Base-by-base conservation (phyloP, 1,284 basidiomycete species). In the Ustilago loliicola region DNA sequence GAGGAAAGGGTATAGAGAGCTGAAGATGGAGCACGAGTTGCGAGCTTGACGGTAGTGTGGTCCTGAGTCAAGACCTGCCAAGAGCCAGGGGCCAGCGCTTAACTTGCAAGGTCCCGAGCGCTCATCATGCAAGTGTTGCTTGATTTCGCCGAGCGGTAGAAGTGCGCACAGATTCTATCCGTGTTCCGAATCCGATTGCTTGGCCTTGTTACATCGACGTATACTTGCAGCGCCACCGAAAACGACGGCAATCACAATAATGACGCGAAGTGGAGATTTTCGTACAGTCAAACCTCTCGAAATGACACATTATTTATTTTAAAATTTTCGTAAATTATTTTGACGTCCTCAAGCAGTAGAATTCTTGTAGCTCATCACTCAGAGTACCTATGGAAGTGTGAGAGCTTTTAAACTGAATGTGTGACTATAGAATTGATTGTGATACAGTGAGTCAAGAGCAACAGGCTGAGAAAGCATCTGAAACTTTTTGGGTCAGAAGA, bases 51-150 rank as follows among this genome's bases (percentile, higher is more conserved):
- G 25, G 23, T 50, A 7, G 7, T 4, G 48, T 50, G 48, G 48
- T 29, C 13, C 27, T 29, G 15, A 27, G 9, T 25, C 13, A 25
- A 29, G 48, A 50, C 27, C 25, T 25, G 48, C 45, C n/a, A 50
- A 50, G 48, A 23, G 27, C 48, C 25, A 50, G 48, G 25, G 48
- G 48, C n/a, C 36, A 38, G 36, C 36, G 36, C 36, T 45, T 45
- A 45, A 23, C 11, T 45, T 21, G 42, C 11, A 45, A 45, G 42
- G 42, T n/a, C 7, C 21, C 7, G n/a, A 38, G 36, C 36, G 36
- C 36, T 38, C 36, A 38, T 10, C 36, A n/a, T 47, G 45, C 45
- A 47, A 13, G 45, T 21, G 48, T 50, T 27, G 48, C 25, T 50
- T 25, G 25, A 19, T 29, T 29, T 25, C 48, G 48, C 48, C 48